Conservation (phyloP, 2,329 filamentous ascomycete species). For the Raffaelea albimanens region DNA sequence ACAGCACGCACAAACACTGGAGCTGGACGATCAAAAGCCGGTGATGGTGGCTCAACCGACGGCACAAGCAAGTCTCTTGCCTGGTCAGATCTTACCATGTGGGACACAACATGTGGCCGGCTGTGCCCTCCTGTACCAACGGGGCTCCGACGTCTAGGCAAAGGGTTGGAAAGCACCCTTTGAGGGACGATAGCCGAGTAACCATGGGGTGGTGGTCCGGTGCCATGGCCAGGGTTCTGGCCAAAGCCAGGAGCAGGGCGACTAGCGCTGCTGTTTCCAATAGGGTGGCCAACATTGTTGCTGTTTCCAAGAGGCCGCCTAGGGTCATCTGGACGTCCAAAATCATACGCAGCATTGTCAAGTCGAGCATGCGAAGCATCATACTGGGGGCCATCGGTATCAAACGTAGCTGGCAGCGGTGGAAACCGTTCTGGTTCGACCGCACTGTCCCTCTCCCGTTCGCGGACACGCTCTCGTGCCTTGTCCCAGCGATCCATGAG, state of each 20-base stretch:
- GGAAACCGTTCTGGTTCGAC: too few relatives aligned
- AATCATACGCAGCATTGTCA: too few relatives aligned
- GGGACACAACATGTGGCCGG: not conserved
- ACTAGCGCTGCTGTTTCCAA: not conserved
- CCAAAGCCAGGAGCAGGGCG: not conserved
- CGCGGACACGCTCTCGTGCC: constrained; percentile 19
- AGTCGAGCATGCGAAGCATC: too few relatives aligned
- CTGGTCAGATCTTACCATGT: constrained; percentile 10
- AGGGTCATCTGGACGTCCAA: too few relatives aligned
- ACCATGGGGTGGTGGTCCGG: not conserved
- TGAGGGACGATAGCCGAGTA: not conserved
- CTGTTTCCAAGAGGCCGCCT: too few relatives aligned
- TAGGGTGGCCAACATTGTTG: too few relatives aligned
- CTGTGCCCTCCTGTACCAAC: not conserved
- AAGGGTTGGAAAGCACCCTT: not conserved
- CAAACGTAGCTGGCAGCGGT: too few relatives aligned
- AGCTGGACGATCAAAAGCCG: constrained; percentile 13
- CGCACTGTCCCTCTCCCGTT: not conserved
- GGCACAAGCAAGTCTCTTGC: constrained; percentile 34
- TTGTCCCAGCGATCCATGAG: constrained; percentile 21
- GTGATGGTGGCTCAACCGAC: constrained; percentile 36
- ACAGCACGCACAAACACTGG: constrained; percentile 14
- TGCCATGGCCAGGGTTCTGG: not conserved
- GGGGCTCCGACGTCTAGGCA: not conserved
- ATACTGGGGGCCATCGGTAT: too few relatives aligned